These are phyloP conservation scores for Diversispora epigaea DNA, from an alignment of 192 early-diverging fungal genomes.

Conservation along the genomic window DNA sequence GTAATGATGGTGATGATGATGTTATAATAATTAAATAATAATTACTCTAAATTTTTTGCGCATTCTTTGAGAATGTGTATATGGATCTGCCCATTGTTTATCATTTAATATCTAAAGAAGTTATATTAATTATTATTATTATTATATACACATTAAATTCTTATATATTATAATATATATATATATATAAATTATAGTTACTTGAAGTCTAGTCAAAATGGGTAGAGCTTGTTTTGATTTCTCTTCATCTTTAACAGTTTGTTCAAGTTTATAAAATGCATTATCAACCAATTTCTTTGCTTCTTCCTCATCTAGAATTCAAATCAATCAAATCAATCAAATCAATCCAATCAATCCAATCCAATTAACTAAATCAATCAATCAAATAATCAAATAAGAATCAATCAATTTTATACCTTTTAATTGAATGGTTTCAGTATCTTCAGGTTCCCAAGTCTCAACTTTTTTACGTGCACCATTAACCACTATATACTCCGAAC, in stretches of 20 bases:
- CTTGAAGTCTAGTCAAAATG: conserved; percentile 55
- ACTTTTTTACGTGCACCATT: conserved; percentile 74
- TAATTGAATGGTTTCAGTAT: conserved; percentile 63
- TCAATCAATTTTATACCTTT: conserved; percentile 41
- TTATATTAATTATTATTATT: no score
- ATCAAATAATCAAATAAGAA: background rate
- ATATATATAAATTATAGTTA: background rate
- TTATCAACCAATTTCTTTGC: conserved; percentile 46
- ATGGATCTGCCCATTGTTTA: conserved; percentile 79
- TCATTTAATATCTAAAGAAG: conserved; percentile 55
- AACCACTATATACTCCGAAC: conserved; percentile 63
- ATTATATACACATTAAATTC: conserved; percentile 35
- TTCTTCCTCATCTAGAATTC: conserved; percentile 46
- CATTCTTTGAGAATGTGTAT: conserved; percentile 66
- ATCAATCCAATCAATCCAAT: no score
- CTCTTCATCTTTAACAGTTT: conserved; percentile 48
- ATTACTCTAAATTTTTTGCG: conserved; percentile 67
- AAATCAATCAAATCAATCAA: background rate
- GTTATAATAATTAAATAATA: background rate
- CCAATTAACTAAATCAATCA: background rate
- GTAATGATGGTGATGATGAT: background rate
- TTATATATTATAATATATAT: conserved; percentile 29
- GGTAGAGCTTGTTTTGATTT: conserved; percentile 46
- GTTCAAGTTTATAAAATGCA: conserved; percentile 65
- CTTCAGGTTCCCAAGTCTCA: conserved; percentile 70